Conservation (phyloP, 768 basidiomycete species). For the Baorangia bicolor region DNA sequence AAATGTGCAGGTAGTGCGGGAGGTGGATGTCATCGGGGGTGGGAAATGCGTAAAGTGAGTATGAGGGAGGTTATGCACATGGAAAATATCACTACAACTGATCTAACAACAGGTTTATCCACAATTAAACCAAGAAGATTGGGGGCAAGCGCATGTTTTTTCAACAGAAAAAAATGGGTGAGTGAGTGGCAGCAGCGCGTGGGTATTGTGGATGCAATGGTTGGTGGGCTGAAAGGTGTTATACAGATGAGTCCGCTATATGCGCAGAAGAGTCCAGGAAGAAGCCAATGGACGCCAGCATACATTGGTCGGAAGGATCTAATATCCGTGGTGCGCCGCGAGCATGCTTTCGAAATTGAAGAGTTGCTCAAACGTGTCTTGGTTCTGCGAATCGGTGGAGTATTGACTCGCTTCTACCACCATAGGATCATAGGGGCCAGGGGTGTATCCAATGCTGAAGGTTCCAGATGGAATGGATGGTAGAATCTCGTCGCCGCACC, state of each 20-base stretch:
- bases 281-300: conserved; percentile 37
- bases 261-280: conserved; percentile 26
- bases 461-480: conserved; percentile 6
- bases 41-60: conserved; percentile 25
- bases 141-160: conserved; percentile 23
- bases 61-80: conserved; percentile 29
- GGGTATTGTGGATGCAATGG: conserved; percentile 31
- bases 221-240: conserved; percentile 22
- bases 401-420: conserved; percentile 34
- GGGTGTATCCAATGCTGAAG: conserved; percentile 23
- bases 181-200: conserved; percentile 30
- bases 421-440: conserved; percentile 26
- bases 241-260: conserved; percentile 33
- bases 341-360: conserved; percentile 40
- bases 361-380: conserved; percentile 37
- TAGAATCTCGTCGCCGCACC: conserved; percentile 36
- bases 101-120: conserved; percentile 38
- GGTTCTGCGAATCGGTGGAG: conserved; percentile 28
- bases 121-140: conserved; percentile 34
- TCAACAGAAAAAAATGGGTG: conserved; percentile 7
- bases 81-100: conserved; percentile 34
- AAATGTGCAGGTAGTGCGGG: conserved; percentile 1
- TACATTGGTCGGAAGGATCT: conserved; percentile 32
- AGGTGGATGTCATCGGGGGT: conserved; percentile 8
- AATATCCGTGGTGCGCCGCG: conserved; percentile 31